Evolutionary conservation across 148 eudicot genomes (phyloP).

Genomic region (Limonium bicolor): DNA sequence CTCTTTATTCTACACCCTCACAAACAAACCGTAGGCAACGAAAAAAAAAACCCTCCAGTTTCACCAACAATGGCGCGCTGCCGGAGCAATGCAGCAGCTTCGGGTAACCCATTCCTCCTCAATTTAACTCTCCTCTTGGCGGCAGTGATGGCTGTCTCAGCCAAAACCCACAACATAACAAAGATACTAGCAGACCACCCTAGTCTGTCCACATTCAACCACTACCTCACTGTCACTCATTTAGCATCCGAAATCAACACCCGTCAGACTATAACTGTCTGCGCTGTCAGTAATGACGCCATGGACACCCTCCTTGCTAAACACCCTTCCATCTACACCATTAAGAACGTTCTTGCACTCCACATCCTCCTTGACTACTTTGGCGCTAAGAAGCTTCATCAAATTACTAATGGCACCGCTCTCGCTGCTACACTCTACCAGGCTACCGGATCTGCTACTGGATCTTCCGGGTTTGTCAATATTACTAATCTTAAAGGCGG

Average conservation of each 20-base stretch:
- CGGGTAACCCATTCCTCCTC: conserved; percentile 9
- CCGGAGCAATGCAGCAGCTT: conserved; percentile 16
- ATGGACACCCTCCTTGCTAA: conserved; percentile 35
- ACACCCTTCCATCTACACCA: conserved; percentile 34
- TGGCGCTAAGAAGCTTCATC: conserved; percentile 86
- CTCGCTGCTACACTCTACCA: conserved; percentile 92
- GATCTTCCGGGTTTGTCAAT: conserved; percentile 75
- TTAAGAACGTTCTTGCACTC: conserved; percentile 66
- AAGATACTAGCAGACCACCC: conserved; percentile 43
- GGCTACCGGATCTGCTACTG: conserved; percentile 76
- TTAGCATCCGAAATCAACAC: conserved; percentile 77
- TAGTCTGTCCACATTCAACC: conserved; percentile 74
- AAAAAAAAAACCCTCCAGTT: too few species aligned
- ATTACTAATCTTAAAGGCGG: conserved; percentile 82
- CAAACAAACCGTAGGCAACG: too few species aligned
- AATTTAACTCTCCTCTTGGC: conserved; percentile 3
- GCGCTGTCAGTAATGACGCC: conserved; percentile 73
- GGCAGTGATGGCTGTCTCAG: conserved; percentile 1
- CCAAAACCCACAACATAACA: conserved; percentile 68
- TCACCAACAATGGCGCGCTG: conserved; percentile 21
- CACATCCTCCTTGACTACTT: conserved; percentile 89
- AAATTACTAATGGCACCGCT: conserved; percentile 70
- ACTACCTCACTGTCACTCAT: conserved; percentile 75
- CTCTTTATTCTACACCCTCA: too few species aligned
- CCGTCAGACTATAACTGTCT: conserved; percentile 73